Evolutionary conservation across 2,329 filamentous ascomycete species (phyloP).

Genomic region (Hypocreales sp.): DNA sequence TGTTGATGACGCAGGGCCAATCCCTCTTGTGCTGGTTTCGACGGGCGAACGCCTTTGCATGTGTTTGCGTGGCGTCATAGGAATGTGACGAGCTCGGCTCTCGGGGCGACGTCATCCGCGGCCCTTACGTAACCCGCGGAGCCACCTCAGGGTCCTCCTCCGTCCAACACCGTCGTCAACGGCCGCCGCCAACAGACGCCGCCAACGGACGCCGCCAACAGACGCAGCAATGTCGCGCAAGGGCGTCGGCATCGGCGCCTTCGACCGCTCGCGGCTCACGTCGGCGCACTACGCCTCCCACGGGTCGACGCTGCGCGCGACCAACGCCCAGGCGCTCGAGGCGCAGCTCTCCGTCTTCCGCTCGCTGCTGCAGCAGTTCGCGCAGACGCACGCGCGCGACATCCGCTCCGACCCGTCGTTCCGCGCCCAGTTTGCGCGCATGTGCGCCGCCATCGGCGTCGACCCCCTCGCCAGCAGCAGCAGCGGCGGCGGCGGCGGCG

Average conservation of each 20-base stretch:
- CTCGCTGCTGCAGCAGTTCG: slow-evolving; percentile 87
- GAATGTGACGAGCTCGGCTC: too few species aligned
- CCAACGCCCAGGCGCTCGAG: slow-evolving; percentile 71
- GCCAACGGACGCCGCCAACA: too few species aligned
- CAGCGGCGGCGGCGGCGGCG: slow-evolving; percentile 15
- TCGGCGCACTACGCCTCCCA: slow-evolving; percentile 83
- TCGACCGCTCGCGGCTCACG: slow-evolving; percentile 71
- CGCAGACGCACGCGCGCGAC: slow-evolving; percentile 83
- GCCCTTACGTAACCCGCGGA: too few species aligned
- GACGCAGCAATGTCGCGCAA: slow-evolving; percentile 47
- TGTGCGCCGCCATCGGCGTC: slow-evolving; percentile 94
- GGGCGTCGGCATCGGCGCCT: slow-evolving; percentile 81
- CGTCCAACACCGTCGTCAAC: too few species aligned
- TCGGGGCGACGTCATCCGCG: too few species aligned
- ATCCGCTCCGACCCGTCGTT: slow-evolving; percentile 93
- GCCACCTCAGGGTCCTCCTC: too few species aligned
- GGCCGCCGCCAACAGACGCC: too few species aligned
- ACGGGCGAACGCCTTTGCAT: too few species aligned
- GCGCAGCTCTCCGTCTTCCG: slow-evolving; percentile 95
- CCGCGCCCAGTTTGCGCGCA: slow-evolving; percentile 91
- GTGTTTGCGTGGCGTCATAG: too few species aligned
- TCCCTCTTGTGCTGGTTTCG: too few species aligned
- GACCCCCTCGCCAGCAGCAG: slow-evolving; percentile 60
- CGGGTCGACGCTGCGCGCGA: slow-evolving; percentile 71
- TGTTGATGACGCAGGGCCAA: too few species aligned